Evolutionary conservation across 495 filamentous ascomycete genomes (phyloP).

Genomic region (Xylona heveae): DNA sequence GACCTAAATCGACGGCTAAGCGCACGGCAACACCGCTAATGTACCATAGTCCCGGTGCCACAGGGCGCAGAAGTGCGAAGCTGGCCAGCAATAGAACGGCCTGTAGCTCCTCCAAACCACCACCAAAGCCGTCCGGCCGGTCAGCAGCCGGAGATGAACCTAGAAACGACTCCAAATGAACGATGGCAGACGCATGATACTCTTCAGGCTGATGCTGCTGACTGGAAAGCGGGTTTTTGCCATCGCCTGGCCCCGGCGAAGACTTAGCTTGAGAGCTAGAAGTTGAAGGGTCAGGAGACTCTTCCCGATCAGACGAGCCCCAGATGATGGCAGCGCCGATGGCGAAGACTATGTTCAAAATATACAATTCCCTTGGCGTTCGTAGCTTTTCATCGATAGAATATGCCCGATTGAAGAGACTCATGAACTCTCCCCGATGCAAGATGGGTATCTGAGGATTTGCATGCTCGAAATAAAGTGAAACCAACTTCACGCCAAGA

Average conservation of each 20-base stretch:
- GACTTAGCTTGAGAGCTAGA: conserved; percentile 8
- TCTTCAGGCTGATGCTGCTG: conserved; percentile 77
- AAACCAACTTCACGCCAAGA: conserved; percentile 46
- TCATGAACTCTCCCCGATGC: conserved; percentile 70
- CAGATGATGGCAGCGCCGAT: conserved; percentile 89
- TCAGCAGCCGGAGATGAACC: conserved; percentile 38
- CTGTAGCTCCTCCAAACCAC: conserved; percentile 78
- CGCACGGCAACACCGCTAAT: conserved; percentile 86
- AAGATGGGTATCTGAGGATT: conserved; percentile 91
- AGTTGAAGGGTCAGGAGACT: conserved; percentile 20
- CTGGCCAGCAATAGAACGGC: conserved; percentile 76
- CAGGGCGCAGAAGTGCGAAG: conserved; percentile 75
- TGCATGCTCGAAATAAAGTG: conserved; percentile 84
- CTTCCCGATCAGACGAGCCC: conserved; percentile 29
- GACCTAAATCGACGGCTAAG: conserved; percentile 72
- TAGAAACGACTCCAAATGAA: conserved; percentile 75
- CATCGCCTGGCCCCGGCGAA: conserved; percentile 18
- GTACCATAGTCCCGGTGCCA: conserved; percentile 90
- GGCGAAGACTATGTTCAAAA: conserved; percentile 94
- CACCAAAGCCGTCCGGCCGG: conserved; percentile 34
- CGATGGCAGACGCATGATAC: conserved; percentile 84
- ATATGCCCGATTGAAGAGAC: conserved; percentile 64
- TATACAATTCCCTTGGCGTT: conserved; percentile 67
- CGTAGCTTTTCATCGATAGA: conserved; percentile 41
- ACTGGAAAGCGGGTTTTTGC: conserved; percentile 27